A percentile compares a stretch with the other conserved stretches of the same genome.
Evolutionary conservation across 2,329 filamentous ascomycete genomes (phyloP).

Genomic region (Ophiostoma ulmi): DNA sequence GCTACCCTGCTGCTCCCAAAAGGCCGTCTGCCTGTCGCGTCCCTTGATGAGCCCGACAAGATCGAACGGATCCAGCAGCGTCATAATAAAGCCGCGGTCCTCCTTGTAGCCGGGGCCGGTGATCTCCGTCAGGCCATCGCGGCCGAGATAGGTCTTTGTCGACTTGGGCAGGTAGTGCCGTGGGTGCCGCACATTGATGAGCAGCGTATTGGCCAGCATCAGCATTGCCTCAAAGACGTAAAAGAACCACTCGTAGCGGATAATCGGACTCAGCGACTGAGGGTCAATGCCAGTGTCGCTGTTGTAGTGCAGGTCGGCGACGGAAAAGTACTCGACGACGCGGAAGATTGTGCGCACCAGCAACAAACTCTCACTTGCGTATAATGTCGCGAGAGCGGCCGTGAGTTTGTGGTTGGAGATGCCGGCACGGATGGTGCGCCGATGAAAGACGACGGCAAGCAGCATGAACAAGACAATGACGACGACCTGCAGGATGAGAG

Average conservation of each 20-base stretch:
- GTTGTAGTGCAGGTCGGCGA: conserved; percentile 52
- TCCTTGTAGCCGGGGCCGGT: conserved; percentile 47
- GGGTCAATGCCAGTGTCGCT: conserved; percentile 58
- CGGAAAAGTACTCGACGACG: conserved; percentile 53
- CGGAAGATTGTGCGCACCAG: conserved; percentile 53
- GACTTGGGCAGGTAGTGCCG: conserved; percentile 46
- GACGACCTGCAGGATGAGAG: conserved; percentile 51
- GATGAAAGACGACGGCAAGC: conserved; percentile 37
- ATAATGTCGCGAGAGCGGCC: conserved; percentile 34
- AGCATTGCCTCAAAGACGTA: conserved; percentile 50
- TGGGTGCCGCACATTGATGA: conserved; percentile 50
- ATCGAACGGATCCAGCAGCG: conserved; percentile 37
- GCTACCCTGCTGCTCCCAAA: background rate
- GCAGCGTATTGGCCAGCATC: conserved; percentile 47
- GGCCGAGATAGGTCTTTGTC: conserved; percentile 46
- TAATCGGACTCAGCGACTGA: conserved; percentile 41
- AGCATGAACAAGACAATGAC: conserved; percentile 47
- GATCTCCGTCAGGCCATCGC: conserved; percentile 47
- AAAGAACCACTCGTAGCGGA: background rate
- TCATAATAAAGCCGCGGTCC: conserved; percentile 40
- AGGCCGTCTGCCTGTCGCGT: background rate
- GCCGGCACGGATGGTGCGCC: background rate
- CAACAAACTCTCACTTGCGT: conserved; percentile 47
- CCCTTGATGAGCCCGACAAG: conserved; percentile 24
- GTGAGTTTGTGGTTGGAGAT: background rate